A percentile compares a stretch with the other conserved stretches of the same genome.
Evolutionary conservation across 306 rosid genomes (phyloP).

Genomic region (Vicia villosa): DNA sequence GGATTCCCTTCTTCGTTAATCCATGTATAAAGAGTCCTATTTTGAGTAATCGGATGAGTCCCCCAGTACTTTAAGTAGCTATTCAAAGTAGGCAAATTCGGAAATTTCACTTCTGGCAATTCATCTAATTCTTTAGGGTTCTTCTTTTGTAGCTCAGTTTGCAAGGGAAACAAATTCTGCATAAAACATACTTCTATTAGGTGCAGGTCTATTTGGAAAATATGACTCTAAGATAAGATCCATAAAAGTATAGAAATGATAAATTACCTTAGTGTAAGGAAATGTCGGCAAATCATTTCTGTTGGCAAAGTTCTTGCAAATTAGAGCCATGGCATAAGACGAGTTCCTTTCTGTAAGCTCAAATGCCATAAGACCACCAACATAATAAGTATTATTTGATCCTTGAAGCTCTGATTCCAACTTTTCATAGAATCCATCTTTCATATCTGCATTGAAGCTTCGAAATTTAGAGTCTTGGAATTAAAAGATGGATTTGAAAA

Average conservation of each 20-base stretch:
- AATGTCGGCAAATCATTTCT: constrained; percentile 54
- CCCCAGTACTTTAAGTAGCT: constrained; percentile 82
- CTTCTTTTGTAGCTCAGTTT: constrained; percentile 43
- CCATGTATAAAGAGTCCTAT: constrained; percentile 77
- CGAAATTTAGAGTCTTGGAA: background rate
- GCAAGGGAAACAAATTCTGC: constrained; percentile 72
- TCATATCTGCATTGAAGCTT: constrained; percentile 63
- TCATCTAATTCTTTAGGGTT: constrained; percentile 53
- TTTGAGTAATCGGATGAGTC: constrained; percentile 58
- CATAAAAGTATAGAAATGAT: background rate
- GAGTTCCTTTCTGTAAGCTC: constrained; percentile 96
- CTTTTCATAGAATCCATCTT: constrained; percentile 79
- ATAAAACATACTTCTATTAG: constrained; percentile 27
- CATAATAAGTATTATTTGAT: constrained; percentile 73
- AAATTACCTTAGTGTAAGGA: constrained; percentile 79
- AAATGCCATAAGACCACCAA: constrained; percentile 93
- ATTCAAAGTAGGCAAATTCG: constrained; percentile 66
- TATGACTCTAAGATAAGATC: no score
- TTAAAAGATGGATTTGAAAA: constrained; percentile 3
- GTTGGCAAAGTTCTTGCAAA: constrained; percentile 83
- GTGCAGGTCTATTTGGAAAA: constrained; percentile 12
- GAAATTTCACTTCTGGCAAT: constrained; percentile 64
- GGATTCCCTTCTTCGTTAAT: constrained; percentile 72
- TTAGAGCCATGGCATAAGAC: constrained; percentile 79
- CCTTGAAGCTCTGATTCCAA: constrained; percentile 87